These are phyloP conservation scores for Spatholobus suberectus DNA, from an alignment of 306 rosid genomes.

Conservation along the genomic window DNA sequence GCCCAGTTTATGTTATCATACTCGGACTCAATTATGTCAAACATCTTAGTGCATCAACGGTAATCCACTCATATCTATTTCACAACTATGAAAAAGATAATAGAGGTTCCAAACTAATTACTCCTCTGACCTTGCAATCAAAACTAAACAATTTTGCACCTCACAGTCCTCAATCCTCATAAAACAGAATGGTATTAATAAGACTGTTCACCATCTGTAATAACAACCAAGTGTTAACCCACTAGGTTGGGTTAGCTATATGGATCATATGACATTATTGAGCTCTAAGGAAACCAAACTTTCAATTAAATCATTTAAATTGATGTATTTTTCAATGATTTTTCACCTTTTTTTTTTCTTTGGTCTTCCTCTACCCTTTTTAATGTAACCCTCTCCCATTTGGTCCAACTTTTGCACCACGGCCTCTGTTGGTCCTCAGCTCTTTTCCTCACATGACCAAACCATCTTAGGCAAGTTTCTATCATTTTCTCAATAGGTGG, in stretches of 20 bases:
- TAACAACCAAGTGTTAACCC: background rate
- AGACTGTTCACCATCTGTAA: background rate
- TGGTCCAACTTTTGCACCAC: background rate
- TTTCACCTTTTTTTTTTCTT: background rate
- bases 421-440: background rate
- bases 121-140: background rate
- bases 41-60: background rate
- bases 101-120: conserved; percentile 16
- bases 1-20: conserved; percentile 8
- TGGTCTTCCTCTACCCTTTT: conserved; percentile 8
- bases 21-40: background rate
- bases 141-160: background rate
- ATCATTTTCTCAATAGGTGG: background rate
- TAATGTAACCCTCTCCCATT: background rate
- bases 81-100: background rate
- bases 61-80: background rate
- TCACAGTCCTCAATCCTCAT: background rate
- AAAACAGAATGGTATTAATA: background rate
- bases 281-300: background rate
- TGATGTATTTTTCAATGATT: background rate
- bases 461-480: background rate
- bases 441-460: background rate
- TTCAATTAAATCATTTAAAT: conserved; percentile 1
- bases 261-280: background rate
- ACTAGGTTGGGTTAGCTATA: background rate